Evolutionary conservation across 768 basidiomycete species (phyloP).

Genomic region (Sporobolomyces phaffii): DNA sequence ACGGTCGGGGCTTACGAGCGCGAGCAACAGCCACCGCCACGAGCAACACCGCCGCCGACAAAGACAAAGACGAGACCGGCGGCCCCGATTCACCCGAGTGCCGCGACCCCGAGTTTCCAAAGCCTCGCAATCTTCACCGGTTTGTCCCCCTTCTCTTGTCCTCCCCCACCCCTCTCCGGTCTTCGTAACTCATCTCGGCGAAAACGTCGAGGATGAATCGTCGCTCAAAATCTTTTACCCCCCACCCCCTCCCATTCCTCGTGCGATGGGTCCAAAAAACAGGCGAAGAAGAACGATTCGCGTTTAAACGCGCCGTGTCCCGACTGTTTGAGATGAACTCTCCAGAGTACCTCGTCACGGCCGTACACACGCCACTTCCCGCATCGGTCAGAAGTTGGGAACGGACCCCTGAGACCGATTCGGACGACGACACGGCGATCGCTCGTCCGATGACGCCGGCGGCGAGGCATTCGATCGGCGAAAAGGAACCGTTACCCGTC

Average conservation of each 20-base stretch:
- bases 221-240: too few species aligned
- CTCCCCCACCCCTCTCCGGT: background rate
- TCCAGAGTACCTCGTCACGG: slow-evolving; percentile 39
- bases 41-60: slow-evolving; percentile 31
- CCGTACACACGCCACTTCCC: slow-evolving; percentile 34
- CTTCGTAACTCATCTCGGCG: too few species aligned
- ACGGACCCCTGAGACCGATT: background rate
- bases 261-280: too few species aligned
- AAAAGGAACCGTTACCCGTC: background rate
- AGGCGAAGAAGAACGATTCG: slow-evolving; percentile 59
- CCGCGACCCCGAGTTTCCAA: slow-evolving; percentile 49
- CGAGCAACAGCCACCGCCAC: slow-evolving; percentile 12
- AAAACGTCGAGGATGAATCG: too few species aligned
- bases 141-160: background rate
- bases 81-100: slow-evolving; percentile 39
- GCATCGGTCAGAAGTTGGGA: slow-evolving; percentile 39
- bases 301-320: slow-evolving; percentile 60
- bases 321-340: slow-evolving; percentile 57
- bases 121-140: slow-evolving; percentile 56
- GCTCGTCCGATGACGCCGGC: too few species aligned
- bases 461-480: slow-evolving; percentile 24
- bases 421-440: background rate
- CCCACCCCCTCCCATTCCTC: too few species aligned
- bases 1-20: slow-evolving; percentile 33
- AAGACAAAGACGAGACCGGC: slow-evolving; percentile 35